A percentile compares a stretch with the other conserved stretches of the same genome.
Evolutionary conservation across 805 yeast species (phyloP).

Genomic region (Wickerhamiella kurtzmanii): DNA sequence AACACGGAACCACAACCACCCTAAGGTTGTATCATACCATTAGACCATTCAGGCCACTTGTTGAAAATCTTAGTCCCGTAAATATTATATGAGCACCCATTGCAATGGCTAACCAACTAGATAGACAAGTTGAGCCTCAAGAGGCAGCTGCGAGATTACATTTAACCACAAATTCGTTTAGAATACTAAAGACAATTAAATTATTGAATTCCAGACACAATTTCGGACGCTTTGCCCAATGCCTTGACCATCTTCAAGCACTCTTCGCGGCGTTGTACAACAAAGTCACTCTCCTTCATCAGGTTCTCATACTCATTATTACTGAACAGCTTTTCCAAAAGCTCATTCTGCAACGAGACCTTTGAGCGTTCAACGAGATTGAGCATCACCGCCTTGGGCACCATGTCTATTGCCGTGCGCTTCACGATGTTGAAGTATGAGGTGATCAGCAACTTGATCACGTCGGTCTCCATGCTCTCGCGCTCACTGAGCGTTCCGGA

Average conservation of each 20-base stretch:
- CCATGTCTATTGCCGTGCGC: constrained; percentile 80
- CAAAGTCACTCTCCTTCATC: constrained; percentile 80
- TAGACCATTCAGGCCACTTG: too few species aligned
- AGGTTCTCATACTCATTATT: constrained; percentile 56
- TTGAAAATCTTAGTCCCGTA: too few species aligned
- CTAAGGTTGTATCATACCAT: too few species aligned
- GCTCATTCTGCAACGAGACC: constrained; percentile 80
- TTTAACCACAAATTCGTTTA: background rate
- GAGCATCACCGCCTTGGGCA: constrained; percentile 91
- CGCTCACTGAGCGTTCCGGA: constrained; percentile 86
- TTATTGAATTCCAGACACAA: constrained; percentile 38
- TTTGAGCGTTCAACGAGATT: constrained; percentile 71
- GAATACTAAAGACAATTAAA: too few species aligned
- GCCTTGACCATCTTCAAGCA: constrained; percentile 92
- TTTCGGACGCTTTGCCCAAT: constrained; percentile 73
- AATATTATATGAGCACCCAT: too few species aligned
- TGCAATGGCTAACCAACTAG: too few species aligned
- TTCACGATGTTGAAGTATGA: constrained; percentile 88
- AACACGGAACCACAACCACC: too few species aligned
- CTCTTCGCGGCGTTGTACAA: constrained; percentile 89
- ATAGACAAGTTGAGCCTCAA: too few species aligned
- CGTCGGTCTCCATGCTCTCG: constrained; percentile 92
- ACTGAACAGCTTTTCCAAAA: constrained; percentile 76
- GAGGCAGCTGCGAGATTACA: too few species aligned
- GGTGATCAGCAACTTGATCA: constrained; percentile 76